phyloP scores from a whole-genome alignment of 1,284 basidiomycete species.

The Leccinum huronense region DNA sequence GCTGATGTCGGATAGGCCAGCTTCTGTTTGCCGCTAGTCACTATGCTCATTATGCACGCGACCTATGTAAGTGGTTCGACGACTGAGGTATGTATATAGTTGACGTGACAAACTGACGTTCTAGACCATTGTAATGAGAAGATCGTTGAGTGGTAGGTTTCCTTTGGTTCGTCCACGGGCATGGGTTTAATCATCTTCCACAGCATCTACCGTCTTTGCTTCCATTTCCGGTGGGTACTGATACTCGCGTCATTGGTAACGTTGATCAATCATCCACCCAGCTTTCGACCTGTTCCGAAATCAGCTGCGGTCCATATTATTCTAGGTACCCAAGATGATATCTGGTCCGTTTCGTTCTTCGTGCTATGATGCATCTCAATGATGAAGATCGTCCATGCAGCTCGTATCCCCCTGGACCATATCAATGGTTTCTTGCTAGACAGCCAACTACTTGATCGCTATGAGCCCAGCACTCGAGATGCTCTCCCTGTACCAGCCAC shows the following conservation, averaged over 20 bases:
- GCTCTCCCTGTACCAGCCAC: not conserved
- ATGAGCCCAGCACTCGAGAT: not conserved
- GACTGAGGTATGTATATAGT: too few species aligned
- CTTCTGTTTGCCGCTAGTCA: not conserved
- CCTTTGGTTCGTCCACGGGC: not conserved
- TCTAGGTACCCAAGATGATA: conserved; percentile 3
- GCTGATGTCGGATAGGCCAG: not conserved
- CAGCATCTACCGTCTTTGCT: conserved; percentile 5
- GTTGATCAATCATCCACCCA: not conserved
- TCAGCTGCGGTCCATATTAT: conserved; percentile 3
- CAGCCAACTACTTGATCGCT: conserved; percentile 5
- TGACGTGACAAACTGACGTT: not conserved
- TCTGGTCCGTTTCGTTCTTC: conserved; percentile 1
- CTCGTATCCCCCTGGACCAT: conserved; percentile 2
- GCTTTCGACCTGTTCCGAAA: conserved; percentile 2
- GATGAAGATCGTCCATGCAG: not conserved
- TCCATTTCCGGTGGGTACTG: not conserved
- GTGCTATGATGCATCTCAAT: not conserved
- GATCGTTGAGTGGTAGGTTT: not conserved
- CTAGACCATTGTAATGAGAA: conserved; percentile 1
- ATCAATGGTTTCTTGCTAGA: conserved; percentile 2
- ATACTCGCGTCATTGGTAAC: too few species aligned
- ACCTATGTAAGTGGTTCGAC: not conserved
- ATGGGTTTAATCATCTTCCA: not conserved
- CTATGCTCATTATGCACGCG: conserved; percentile 2